Base-by-base conservation (phyloP, 139 green algal species). In the Klebsormidium nitens region DNA sequence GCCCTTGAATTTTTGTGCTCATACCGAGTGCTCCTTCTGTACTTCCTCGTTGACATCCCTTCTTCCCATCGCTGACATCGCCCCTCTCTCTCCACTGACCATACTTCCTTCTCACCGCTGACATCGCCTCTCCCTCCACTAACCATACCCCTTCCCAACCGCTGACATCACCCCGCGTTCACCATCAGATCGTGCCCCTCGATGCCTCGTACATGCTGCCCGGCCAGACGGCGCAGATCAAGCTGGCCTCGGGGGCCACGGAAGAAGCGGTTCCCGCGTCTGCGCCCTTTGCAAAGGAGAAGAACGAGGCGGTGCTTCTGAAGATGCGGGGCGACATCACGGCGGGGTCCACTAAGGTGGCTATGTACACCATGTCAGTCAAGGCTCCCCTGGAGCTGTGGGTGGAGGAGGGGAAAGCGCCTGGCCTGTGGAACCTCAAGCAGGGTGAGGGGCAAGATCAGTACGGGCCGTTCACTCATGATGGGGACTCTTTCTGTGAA, bases 241-340 rank as follows among this genome's bases (percentile, higher is more conserved):
- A 40, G 17, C 34, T 76, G 29, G 32, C 32, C 11, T n/a, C 5
- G 2, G 67, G 35, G 46, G 36, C n/a, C 23, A 36, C 67, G 32
- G 8, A 26, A 4, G 55, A 59, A 5, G 36, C 8, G 36, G 36
- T 68, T 42, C 36, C 29, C 26, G 67, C 56, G 31, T 75, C 67
- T 36, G 60, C 60, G 11, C 60, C 29, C 23, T 62, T 64, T 23
- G 11, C 19, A 17, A 23, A 28, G 29, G 60, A 64, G n/a, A 26
- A 17, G 14, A 64, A 62, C n/a, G n/a, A 26, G 17, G 26, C 17
- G 17, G 72, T 79, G 32, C 49, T 79, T 14, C 55, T 64, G 36
- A 79, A 79, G 58, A 40, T 79, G 44, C 17, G 66, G 36, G 72
- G 72, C 42, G 72, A 79, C 59, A 79, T 79, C 66, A 52, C 72